These are phyloP conservation scores for Diaporthe ilicicola DNA, from an alignment of 2,329 filamentous ascomycete genomes.

Conservation along the genomic window DNA sequence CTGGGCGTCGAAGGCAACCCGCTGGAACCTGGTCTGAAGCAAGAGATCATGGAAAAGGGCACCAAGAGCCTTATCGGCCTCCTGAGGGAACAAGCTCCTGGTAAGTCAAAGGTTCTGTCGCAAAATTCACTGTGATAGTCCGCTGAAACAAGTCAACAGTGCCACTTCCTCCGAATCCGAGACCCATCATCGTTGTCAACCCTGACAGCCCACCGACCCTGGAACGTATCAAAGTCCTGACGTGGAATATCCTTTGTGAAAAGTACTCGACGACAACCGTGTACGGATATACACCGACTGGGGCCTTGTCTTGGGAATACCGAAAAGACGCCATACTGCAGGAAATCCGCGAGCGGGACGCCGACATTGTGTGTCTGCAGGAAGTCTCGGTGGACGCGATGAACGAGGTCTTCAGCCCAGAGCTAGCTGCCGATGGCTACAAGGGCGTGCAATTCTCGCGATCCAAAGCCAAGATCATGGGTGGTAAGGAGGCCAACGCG, in stretches of 20 bases:
- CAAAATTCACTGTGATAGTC: neutral
- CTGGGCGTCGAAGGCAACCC: constrained; percentile 94
- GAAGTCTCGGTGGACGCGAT: constrained; percentile 94
- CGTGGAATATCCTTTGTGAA: constrained; percentile 96
- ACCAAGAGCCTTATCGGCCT: constrained; percentile 85
- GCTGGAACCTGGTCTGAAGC: constrained; percentile 77
- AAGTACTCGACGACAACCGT: constrained; percentile 85
- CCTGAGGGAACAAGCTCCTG: constrained; percentile 83
- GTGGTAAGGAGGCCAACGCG: constrained; percentile 83
- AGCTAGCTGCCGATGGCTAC: constrained; percentile 87
- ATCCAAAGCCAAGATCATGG: constrained; percentile 89
- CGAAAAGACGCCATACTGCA: constrained; percentile 83
- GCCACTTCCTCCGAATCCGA: constrained; percentile 77
- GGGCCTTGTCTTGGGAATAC: constrained; percentile 86
- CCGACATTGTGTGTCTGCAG: constrained; percentile 92
- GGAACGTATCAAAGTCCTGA: constrained; percentile 84
- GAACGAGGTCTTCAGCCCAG: constrained; percentile 88
- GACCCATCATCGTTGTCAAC: constrained; percentile 82
- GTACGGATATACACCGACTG: constrained; percentile 90
- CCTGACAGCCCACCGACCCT: constrained; percentile 66
- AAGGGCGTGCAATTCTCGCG: constrained; percentile 95
- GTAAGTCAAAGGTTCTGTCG: constrained; percentile 60
- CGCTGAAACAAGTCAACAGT: constrained; percentile 56
- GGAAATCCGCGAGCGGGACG: constrained; percentile 80
- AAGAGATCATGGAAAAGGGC: constrained; percentile 85